These are phyloP conservation scores for Paramecium bursaria DNA, from an alignment of 73 alveolate genomes.

Conservation along the genomic window DNA sequence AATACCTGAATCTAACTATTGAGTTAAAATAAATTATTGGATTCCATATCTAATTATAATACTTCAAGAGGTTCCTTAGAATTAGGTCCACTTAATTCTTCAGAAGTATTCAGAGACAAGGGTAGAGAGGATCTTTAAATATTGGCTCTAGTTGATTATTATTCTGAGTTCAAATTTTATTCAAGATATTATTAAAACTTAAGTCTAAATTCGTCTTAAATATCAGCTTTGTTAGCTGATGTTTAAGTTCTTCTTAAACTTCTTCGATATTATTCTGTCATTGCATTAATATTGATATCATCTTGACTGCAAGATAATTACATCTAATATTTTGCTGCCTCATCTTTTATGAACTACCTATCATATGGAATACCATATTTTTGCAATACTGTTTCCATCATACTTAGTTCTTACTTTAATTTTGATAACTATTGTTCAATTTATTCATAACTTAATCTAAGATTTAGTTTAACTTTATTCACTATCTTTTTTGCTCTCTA, in stretches of 20 bases:
- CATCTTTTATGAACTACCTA: constrained; percentile 12
- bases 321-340: background rate
- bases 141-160: background rate
- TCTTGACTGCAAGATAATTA: too few species aligned
- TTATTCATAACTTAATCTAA: constrained; percentile 66
- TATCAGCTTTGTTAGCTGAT: constrained; percentile 7
- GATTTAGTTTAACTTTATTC: constrained; percentile 50
- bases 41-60: too few species aligned
- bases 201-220: constrained; percentile 42
- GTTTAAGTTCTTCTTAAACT: constrained; percentile 14
- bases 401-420: constrained; percentile 35
- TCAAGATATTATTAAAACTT: constrained; percentile 37
- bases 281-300: background rate
- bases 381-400: constrained; percentile 30
- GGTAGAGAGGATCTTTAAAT: constrained; percentile 38
- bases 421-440: constrained; percentile 42
- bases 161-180: background rate
- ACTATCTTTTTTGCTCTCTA: constrained; percentile 58
- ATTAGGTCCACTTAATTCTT: background rate
- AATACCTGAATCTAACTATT: too few species aligned
- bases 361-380: constrained; percentile 34
- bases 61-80: too few species aligned
- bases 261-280: constrained; percentile 35
- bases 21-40: too few species aligned
- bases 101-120: constrained; percentile 31